Evolutionary conservation across 345 rosid species (phyloP).

Genomic region (Zanthoxylum bungeanum): DNA sequence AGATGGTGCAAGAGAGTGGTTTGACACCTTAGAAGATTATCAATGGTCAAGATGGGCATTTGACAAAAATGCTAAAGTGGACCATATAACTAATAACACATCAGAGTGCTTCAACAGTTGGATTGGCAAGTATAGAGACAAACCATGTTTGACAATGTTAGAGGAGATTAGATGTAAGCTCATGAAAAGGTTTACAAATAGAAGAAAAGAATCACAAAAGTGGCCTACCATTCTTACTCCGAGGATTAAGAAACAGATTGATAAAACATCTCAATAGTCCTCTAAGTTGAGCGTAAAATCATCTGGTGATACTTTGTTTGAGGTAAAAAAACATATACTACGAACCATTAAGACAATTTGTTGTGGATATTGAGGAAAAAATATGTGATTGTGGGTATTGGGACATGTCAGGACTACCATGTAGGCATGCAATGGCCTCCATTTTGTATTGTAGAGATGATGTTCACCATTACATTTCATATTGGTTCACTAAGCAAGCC

Average conservation of each 20-base stretch:
- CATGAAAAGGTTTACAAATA: background rate
- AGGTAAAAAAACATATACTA: too few species aligned
- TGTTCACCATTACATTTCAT: too few species aligned
- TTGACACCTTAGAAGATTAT: background rate
- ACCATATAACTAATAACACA: background rate
- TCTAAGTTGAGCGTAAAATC: background rate
- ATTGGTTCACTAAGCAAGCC: too few species aligned
- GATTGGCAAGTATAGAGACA: background rate
- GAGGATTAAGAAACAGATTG: background rate
- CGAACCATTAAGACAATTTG: too few species aligned
- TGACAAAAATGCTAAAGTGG: background rate
- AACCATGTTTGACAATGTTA: background rate
- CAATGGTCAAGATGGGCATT: too few species aligned
- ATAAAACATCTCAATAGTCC: background rate
- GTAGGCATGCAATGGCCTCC: too few species aligned
- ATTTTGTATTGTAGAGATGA: too few species aligned
- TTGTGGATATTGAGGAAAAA: too few species aligned
- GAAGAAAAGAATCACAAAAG: background rate
- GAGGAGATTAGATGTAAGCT: background rate
- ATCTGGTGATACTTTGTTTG: background rate
- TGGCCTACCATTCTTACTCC: background rate
- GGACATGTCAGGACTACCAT: too few species aligned
- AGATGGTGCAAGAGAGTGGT: background rate
- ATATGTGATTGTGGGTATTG: too few species aligned
- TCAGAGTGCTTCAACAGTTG: background rate